Percentiles rank a stretch among this genome's conserved stretches.
phyloP scores from a whole-genome alignment of 805 yeast genomes.

The Suhomyces sp. region DNA sequence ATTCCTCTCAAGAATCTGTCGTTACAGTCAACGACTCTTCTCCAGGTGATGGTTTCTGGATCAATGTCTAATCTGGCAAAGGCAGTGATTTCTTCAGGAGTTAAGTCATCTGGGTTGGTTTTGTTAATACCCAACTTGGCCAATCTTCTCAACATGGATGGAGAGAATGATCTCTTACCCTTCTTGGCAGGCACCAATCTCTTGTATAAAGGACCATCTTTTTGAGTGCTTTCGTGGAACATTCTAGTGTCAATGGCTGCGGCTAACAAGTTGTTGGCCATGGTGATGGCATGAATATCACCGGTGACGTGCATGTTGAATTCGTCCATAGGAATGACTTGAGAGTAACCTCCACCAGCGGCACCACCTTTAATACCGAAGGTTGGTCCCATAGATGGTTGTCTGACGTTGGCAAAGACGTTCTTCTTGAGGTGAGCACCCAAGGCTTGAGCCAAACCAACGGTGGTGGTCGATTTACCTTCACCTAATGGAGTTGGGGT shows the following conservation, averaged over 20 bases:
- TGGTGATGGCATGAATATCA: constrained; percentile 93
- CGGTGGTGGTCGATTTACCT: constrained; percentile 95
- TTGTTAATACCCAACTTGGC: constrained; percentile 76
- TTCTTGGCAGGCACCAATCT: constrained; percentile 84
- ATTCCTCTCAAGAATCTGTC: constrained; percentile 88
- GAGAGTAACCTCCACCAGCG: constrained; percentile 98
- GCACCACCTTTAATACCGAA: constrained; percentile 99
- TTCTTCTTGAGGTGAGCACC: constrained; percentile 84
- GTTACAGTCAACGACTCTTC: constrained; percentile 91
- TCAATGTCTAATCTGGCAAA: constrained; percentile 87
- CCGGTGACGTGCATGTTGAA: constrained; percentile 97
- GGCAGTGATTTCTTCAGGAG: constrained; percentile 65
- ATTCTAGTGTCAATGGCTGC: constrained; percentile 97
- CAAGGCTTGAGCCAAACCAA: constrained; percentile 94
- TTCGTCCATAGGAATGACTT: constrained; percentile 98
- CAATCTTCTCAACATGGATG: constrained; percentile 73
- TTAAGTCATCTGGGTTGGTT: constrained; percentile 76
- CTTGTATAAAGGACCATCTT: constrained; percentile 72
- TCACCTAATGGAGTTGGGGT: constrained; percentile 98
- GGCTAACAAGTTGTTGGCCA: constrained; percentile 89
- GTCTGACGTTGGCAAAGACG: constrained; percentile 92
- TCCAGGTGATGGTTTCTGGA: constrained; percentile 86
- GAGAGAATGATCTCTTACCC: constrained; percentile 75
- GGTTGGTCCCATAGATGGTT: constrained; percentile 98
- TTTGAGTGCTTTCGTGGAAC: constrained; percentile 90